These are phyloP conservation scores for Boletus huronensis DNA, from an alignment of 768 basidiomycete species.

Conservation along the genomic window DNA sequence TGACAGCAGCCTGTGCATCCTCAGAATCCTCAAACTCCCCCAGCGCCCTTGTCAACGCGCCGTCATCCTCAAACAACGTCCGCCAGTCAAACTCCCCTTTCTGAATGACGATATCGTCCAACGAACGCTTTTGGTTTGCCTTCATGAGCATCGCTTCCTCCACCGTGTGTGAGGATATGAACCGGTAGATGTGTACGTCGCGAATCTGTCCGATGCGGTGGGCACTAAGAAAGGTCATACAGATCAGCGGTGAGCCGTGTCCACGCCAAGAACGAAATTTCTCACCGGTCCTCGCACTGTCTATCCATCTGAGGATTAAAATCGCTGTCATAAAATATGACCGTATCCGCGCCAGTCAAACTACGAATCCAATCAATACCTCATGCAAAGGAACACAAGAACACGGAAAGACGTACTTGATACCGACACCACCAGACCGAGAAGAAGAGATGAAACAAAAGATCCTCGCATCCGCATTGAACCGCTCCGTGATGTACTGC, in stretches of 20 bases:
- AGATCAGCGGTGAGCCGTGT: neutral
- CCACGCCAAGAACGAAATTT: neutral
- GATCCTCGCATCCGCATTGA: constrained; percentile 72
- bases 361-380: constrained; percentile 36
- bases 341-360: constrained; percentile 87
- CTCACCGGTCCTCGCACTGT: constrained; percentile 90
- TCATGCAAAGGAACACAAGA: constrained; percentile 11
- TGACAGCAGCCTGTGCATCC: constrained; percentile 75
- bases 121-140: constrained; percentile 93
- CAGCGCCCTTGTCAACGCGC: constrained; percentile 66
- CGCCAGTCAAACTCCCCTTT: constrained; percentile 96
- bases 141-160: constrained; percentile 96
- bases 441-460: constrained; percentile 91
- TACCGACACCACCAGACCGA: constrained; percentile 82
- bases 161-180: constrained; percentile 85
- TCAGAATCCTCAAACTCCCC: constrained; percentile 87
- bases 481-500: constrained; percentile 85
- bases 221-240: constrained; percentile 47
- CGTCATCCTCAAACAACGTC: constrained; percentile 64
- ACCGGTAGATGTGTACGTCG: constrained; percentile 94
- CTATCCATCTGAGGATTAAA: constrained; percentile 98
- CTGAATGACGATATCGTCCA: constrained; percentile 90
- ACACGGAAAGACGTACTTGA: constrained; percentile 62
- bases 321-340: constrained; percentile 96
- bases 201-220: constrained; percentile 98